Percentiles rank a stretch among this genome's conserved stretches.
These are phyloP conservation scores for Tolypocladium ovalisporum DNA, from an alignment of 2,329 filamentous ascomycete species.

Conservation along the genomic window DNA sequence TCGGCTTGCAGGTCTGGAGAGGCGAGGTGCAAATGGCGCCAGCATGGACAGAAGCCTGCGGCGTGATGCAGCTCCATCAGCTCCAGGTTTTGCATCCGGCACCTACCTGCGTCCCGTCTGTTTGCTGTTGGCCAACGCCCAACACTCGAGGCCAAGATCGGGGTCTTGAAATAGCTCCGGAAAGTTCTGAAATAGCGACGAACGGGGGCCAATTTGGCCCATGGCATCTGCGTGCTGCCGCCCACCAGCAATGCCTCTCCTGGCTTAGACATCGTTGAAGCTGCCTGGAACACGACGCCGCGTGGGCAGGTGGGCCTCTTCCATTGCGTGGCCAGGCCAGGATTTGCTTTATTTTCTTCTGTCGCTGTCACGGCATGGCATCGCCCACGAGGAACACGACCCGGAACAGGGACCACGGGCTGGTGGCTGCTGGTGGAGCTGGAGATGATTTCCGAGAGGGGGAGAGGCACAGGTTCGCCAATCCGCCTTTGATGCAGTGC, in stretches of 20 bases:
- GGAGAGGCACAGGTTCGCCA: neutral
- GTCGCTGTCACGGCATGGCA: neutral
- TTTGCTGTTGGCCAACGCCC: neutral
- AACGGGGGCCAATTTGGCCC: neutral
- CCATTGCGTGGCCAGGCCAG: neutral
- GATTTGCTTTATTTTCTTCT: neutral
- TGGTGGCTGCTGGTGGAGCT: slow-evolving; percentile 1
- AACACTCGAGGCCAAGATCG: neutral
- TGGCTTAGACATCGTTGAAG: neutral
- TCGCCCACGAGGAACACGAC: neutral
- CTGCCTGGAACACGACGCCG: neutral
- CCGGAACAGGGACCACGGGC: neutral
- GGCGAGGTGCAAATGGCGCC: neutral
- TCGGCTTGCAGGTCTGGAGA: neutral
- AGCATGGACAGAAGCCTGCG: neutral
- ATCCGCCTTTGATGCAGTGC: neutral
- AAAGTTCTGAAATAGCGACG: neutral
- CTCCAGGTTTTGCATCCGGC: neutral
- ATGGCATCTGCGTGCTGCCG: neutral
- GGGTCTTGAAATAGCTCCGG: neutral
- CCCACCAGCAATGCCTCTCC: neutral
- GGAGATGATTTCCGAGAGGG: slow-evolving; percentile 2
- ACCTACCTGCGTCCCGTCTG: neutral
- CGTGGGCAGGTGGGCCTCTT: slow-evolving; percentile 1
- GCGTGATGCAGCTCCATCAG: neutral